Conservation (phyloP, 73 alveolate genomes). For the Paramecium caudatum region DNA sequence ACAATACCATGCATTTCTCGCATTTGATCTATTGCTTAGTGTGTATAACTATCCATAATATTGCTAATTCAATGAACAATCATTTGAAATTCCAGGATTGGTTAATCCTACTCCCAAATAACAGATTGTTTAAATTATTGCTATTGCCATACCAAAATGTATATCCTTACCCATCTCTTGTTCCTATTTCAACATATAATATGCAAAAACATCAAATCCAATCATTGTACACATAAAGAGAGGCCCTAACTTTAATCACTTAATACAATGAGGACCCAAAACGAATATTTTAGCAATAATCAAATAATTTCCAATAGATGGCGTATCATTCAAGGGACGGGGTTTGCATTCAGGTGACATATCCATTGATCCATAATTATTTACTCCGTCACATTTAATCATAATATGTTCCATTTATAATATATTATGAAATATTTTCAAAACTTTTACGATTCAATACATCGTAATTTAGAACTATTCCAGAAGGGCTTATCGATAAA, state of each 20-base stretch:
- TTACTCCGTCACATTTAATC: conserved; percentile 2
- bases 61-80: not conserved
- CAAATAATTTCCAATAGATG: not conserved
- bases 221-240: not conserved
- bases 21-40: not conserved
- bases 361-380: conserved; percentile 42
- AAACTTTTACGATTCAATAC: too few species aligned
- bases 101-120: conserved; percentile 20
- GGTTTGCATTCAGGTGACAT: conserved; percentile 51
- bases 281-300: conserved; percentile 1
- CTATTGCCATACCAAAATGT: not conserved
- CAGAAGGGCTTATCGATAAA: too few species aligned
- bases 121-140: not conserved
- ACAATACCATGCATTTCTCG: conserved; percentile 55
- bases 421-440: too few species aligned
- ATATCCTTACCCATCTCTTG: conserved; percentile 6
- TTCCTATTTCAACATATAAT: not conserved
- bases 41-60: not conserved
- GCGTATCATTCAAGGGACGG: not conserved
- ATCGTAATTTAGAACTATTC: too few species aligned
- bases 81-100: conserved; percentile 35
- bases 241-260: not conserved
- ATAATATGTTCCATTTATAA: conserved; percentile 33
- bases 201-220: conserved; percentile 36
- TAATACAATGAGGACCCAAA: conserved; percentile 54